phyloP scores from a whole-genome alignment of 371 early-diverging fungal species.

The Thermomucor indicae-seudaticae region DNA sequence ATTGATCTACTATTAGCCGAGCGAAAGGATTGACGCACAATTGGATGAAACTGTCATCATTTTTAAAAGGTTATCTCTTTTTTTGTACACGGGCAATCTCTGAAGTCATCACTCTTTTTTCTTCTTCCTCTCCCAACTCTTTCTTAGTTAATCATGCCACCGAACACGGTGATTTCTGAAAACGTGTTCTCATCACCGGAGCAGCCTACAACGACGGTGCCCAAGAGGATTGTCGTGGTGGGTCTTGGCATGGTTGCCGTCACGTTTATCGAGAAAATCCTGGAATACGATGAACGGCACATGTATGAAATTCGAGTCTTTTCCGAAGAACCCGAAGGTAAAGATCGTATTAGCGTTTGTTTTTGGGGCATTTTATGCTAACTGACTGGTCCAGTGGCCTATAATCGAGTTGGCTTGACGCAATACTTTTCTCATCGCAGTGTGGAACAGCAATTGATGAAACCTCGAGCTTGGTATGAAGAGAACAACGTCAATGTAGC shows the following conservation, averaged over 20 bases:
- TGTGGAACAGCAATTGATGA: conserved; percentile 43
- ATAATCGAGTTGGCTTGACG: conserved; percentile 62
- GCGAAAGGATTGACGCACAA: no score
- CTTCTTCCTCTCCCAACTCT: not conserved
- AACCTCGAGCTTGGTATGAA: conserved; percentile 47
- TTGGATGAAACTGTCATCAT: no score
- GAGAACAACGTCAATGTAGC: conserved; percentile 38
- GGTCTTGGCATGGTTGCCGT: conserved; percentile 72
- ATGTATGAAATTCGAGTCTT: conserved; percentile 46
- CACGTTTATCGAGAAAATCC: conserved; percentile 56
- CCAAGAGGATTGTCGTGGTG: conserved; percentile 41
- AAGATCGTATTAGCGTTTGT: not conserved
- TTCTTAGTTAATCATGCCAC: no score
- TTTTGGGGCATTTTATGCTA: no score
- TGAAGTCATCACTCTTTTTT: no score
- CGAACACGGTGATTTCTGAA: conserved; percentile 11
- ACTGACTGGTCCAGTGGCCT: conserved; percentile 34
- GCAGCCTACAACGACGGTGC: not conserved
- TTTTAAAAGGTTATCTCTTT: conserved; percentile 7
- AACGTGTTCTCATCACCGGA: not conserved
- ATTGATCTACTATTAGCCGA: no score
- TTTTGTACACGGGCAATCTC: no score
- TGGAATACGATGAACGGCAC: conserved; percentile 42
- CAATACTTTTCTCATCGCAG: conserved; percentile 58
- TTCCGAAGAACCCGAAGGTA: conserved; percentile 54